Evolutionary conservation across 140 eudicot genomes (phyloP).

Genomic region (Oenanthe javanica): DNA sequence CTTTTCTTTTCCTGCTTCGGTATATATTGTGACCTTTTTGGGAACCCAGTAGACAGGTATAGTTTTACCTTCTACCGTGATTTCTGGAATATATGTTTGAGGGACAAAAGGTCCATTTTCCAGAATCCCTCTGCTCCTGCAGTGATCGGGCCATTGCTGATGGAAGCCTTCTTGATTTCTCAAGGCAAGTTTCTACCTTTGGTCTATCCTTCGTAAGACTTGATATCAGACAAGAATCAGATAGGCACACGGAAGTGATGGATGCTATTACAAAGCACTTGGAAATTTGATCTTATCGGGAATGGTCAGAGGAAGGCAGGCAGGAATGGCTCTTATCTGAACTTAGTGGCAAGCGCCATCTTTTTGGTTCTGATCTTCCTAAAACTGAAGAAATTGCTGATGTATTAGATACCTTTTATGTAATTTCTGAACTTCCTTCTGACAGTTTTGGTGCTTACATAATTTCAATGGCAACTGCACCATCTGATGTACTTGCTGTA

Average conservation of each 20-base stretch:
- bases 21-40: too few species aligned
- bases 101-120: too few species aligned
- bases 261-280: slow-evolving; percentile 67
- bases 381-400: slow-evolving; percentile 72
- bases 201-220: slow-evolving; percentile 84
- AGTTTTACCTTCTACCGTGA: too few species aligned
- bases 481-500: slow-evolving; percentile 87
- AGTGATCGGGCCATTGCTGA: slow-evolving; percentile 82
- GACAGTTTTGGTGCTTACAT: slow-evolving; percentile 78
- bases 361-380: slow-evolving; percentile 67
- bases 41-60: too few species aligned
- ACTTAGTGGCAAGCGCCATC: slow-evolving; percentile 68
- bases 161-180: slow-evolving; percentile 85
- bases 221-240: slow-evolving; percentile 85
- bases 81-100: too few species aligned
- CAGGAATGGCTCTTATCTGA: slow-evolving; percentile 85
- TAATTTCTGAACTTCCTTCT: slow-evolving; percentile 65
- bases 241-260: slow-evolving; percentile 72
- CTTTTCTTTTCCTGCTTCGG: too few species aligned
- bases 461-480: slow-evolving; percentile 84
- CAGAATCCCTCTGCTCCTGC: slow-evolving; percentile 60
- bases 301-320: slow-evolving; percentile 63
- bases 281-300: slow-evolving; percentile 62
- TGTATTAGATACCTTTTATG: slow-evolving; percentile 66
- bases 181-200: slow-evolving; percentile 81